Evolutionary conservation across 208 protist genomes (phyloP).

Genomic region (Borovskyia barvae): DNA sequence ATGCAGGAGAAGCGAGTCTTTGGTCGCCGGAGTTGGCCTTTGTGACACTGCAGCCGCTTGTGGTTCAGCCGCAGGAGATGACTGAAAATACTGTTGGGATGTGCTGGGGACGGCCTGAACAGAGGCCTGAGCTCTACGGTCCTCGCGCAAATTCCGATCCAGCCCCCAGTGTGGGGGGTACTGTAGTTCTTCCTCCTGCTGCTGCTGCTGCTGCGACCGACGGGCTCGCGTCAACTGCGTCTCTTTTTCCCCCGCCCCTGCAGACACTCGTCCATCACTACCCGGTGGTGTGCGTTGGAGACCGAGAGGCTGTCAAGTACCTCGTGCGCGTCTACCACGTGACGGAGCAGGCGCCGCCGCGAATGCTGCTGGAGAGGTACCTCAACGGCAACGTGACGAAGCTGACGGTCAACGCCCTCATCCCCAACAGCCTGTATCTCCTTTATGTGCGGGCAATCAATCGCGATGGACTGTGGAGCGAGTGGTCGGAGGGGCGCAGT

Average conservation of each 20-base stretch:
- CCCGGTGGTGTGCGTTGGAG: constrained; percentile 12
- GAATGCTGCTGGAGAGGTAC: constrained; percentile 55
- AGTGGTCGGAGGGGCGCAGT: constrained; percentile 80
- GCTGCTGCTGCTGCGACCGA: not conserved
- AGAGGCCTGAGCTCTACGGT: constrained; percentile 41
- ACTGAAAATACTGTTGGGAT: constrained; percentile 71
- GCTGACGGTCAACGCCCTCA: constrained; percentile 48
- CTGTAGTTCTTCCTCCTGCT: not conserved
- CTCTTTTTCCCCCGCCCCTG: not conserved
- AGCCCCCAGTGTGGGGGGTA: not conserved
- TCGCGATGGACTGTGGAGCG: constrained; percentile 70
- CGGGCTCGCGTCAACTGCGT: not conserved
- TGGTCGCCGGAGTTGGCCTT: constrained; percentile 66
- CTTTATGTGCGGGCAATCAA: constrained; percentile 62
- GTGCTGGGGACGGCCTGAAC: constrained; percentile 68
- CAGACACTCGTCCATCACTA: not conserved
- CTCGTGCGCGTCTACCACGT: constrained; percentile 35
- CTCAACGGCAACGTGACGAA: constrained; percentile 41
- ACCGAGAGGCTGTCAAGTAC: constrained; percentile 30
- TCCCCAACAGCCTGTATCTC: constrained; percentile 72
- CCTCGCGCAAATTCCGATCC: not conserved
- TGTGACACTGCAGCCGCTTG: constrained; percentile 59
- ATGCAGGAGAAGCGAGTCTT: constrained; percentile 42
- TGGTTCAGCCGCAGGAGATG: constrained; percentile 59
- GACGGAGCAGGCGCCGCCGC: constrained; percentile 18